Percentiles rank a stretch among this genome's conserved stretches.
phyloP scores from a whole-genome alignment of 192 early-diverging fungal genomes.

The Coemansia sp. region DNA sequence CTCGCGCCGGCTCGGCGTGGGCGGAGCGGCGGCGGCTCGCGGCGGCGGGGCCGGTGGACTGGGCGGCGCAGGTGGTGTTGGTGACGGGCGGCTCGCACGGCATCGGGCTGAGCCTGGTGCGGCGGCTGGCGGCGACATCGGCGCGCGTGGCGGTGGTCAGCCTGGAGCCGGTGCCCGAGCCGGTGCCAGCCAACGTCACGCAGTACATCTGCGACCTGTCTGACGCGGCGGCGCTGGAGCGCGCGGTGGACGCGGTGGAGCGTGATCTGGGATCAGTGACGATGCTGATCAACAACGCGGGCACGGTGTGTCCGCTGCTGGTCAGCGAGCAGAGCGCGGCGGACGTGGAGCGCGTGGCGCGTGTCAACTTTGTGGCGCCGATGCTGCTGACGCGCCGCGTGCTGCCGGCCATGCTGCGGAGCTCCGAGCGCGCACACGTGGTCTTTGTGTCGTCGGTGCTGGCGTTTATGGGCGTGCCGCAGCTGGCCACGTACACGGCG shows the following conservation, averaged over 20 bases:
- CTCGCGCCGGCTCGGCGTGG: not conserved
- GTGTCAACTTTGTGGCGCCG: constrained; percentile 74
- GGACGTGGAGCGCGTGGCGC: constrained; percentile 63
- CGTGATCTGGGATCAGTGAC: constrained; percentile 69
- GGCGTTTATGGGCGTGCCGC: constrained; percentile 53
- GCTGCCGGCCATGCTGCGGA: constrained; percentile 68
- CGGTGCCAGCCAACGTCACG: not conserved
- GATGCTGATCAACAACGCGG: constrained; percentile 84
- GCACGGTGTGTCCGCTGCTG: constrained; percentile 63
- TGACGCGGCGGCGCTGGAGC: constrained; percentile 13
- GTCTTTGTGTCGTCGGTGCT: constrained; percentile 55
- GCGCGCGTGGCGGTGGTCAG: constrained; percentile 39
- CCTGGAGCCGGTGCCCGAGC: constrained; percentile 20
- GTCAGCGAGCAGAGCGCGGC: constrained; percentile 62
- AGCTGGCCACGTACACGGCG: constrained; percentile 74
- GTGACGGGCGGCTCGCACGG: constrained; percentile 52
- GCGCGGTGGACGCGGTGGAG: constrained; percentile 14
- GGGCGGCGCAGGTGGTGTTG: constrained; percentile 35
- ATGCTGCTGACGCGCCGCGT: constrained; percentile 71
- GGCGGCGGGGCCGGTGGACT: constrained; percentile 16
- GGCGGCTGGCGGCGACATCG: constrained; percentile 5
- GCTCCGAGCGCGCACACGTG: constrained; percentile 65
- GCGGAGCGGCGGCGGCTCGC: not conserved
- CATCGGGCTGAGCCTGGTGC: constrained; percentile 40
- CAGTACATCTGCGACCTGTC: constrained; percentile 46